Conservation (phyloP, 208 protist genomes). For the Porcisia hertigi region DNA sequence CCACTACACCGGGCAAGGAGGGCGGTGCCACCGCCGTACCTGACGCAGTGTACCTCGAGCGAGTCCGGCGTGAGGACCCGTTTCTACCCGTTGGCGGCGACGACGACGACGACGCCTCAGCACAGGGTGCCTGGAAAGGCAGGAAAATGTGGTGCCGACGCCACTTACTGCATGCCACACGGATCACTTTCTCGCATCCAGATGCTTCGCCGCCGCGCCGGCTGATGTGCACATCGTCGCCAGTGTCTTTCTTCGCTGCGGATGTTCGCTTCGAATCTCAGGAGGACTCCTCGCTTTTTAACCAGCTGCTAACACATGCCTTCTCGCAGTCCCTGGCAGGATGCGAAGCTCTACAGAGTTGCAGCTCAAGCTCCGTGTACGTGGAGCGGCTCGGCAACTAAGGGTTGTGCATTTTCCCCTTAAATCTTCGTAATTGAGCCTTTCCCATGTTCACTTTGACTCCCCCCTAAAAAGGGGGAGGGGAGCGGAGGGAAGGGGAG, state of each 20-base stretch:
- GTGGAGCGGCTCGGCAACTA: not conserved
- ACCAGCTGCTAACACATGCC: not conserved
- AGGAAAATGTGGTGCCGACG: slow-evolving; percentile 30
- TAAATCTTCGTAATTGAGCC: not conserved
- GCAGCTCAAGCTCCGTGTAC: not conserved
- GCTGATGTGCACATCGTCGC: slow-evolving; percentile 31
- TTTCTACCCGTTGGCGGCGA: slow-evolving; percentile 4
- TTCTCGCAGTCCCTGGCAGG: not conserved
- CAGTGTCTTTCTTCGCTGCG: slow-evolving; percentile 46
- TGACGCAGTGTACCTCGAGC: slow-evolving; percentile 71
- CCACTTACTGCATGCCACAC: slow-evolving; percentile 71
- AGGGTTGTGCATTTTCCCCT: not conserved
- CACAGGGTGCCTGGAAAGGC: not conserved
- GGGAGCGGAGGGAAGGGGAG: too few species aligned
- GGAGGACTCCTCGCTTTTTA: not conserved
- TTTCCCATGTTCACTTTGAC: not conserved
- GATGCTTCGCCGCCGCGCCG: not conserved
- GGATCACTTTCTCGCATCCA: slow-evolving; percentile 59
- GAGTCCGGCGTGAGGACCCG: slow-evolving; percentile 34
- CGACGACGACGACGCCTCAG: not conserved
- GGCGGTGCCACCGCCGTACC: slow-evolving; percentile 43
- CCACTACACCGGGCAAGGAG: slow-evolving; percentile 29
- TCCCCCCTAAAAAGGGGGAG: too few species aligned
- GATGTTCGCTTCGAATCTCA: slow-evolving; percentile 28
- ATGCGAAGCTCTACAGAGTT: not conserved